Percentiles rank a stretch among this genome's conserved stretches.
Evolutionary conservation across 2,329 filamentous ascomycete genomes (phyloP).

Genomic region (Botrytis deweyae): DNA sequence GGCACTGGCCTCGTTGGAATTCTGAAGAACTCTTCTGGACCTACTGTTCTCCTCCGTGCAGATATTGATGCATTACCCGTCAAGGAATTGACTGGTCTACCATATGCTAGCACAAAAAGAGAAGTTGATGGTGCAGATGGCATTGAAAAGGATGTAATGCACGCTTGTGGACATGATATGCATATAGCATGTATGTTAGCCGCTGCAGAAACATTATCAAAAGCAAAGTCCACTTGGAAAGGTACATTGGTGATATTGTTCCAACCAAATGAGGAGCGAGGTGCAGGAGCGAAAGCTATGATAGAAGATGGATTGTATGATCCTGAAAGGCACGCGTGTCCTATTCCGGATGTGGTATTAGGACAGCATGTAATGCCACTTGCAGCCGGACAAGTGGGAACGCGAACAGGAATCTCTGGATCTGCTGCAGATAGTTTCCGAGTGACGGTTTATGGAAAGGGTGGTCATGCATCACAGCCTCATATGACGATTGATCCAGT

Average conservation of each 20-base stretch:
- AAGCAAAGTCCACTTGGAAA: slow-evolving; percentile 49
- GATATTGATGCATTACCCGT: slow-evolving; percentile 63
- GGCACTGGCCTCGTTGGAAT: slow-evolving; percentile 55
- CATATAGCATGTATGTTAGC: slow-evolving; percentile 60
- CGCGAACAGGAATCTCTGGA: slow-evolving; percentile 40
- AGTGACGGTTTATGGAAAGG: slow-evolving; percentile 45
- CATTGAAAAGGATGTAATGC: slow-evolving; percentile 58
- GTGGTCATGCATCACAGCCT: slow-evolving; percentile 46
- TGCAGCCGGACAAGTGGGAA: slow-evolving; percentile 40
- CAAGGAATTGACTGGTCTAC: slow-evolving; percentile 53
- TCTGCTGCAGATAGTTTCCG: slow-evolving; percentile 42
- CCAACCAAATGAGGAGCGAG: slow-evolving; percentile 63
- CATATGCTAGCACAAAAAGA: slow-evolving; percentile 51
- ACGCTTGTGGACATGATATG: slow-evolving; percentile 68
- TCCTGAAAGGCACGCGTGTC: slow-evolving; percentile 45
- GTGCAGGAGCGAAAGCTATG: slow-evolving; percentile 61
- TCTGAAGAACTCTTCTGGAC: slow-evolving; percentile 53
- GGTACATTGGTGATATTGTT: slow-evolving; percentile 66
- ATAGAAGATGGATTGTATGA: slow-evolving; percentile 57
- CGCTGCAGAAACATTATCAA: slow-evolving; percentile 50
- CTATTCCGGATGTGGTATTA: slow-evolving; percentile 54
- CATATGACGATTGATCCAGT: slow-evolving; percentile 49
- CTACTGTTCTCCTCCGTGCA: slow-evolving; percentile 56
- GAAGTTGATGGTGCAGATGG: slow-evolving; percentile 44
- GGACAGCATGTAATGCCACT: slow-evolving; percentile 53